Evolutionary conservation across 768 basidiomycete genomes (phyloP), one percentile per base, ranked within the genome.

Genomic region (Suillus luteus): DNA sequence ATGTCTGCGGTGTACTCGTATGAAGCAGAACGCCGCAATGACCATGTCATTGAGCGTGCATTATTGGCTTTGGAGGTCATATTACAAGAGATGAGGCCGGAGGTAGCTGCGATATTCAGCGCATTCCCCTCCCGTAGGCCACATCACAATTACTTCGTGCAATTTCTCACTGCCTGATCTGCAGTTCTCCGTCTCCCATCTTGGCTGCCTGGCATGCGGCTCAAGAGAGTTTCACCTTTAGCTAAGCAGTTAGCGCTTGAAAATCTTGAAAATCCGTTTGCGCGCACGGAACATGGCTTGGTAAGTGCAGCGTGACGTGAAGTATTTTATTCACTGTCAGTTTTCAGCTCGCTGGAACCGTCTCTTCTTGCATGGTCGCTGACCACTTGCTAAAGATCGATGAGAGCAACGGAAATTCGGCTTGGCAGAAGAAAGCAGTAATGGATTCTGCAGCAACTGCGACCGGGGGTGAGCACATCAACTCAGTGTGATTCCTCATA

Each of bases 341-440:
- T 22, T 38, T 24, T 19, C 24, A 65, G 64, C 15, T 33, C n/a
- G n/a, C 55, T 7, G 58, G 62, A 19, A 19, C 44, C 4, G 6
- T 55, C 35, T 49, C 55, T 33, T 41, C 65, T 33, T 65, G 62
- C 31, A 63, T 65, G 54, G 65, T 65, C n/a, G 51, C 55, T 40
- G 65, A 65, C 27, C 57, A 58, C 17, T 38, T 63, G 22, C 33
- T 52, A 1, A 48, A 57, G 24, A 49, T 63, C n/a, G 57, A 63
- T 19, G 62, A 60, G 10, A 43, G 38, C 12, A 48, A 54, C 19
- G 31, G 35, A 8, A 22, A 62, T 62, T 43, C 46, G 31, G 35
- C 7, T 7, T 19, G 41, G 19, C 15, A 54, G 14, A 52, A 27
- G 44, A 48, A 54, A 33, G 41, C 43, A 15, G 24, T 63, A 27